Conservation (phyloP, 352 stramenopile genomes). For the Halophytophthora polymorphica region DNA sequence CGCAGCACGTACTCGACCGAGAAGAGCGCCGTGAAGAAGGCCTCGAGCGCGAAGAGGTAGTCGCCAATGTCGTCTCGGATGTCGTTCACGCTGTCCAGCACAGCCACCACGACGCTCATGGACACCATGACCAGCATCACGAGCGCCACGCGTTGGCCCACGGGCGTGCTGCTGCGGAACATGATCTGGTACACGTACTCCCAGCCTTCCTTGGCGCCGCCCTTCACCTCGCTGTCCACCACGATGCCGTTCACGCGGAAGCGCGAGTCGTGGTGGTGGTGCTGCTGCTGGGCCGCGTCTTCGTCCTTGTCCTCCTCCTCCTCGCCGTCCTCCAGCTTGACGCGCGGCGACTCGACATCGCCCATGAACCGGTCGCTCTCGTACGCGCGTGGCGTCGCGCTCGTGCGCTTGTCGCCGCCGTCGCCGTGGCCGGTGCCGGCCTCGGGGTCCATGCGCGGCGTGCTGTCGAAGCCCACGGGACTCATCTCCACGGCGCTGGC, state of each 20-base stretch:
- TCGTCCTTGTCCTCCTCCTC: conserved; percentile 5
- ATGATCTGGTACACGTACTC: conserved; percentile 67
- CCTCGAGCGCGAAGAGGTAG: conserved; percentile 66
- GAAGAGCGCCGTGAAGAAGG: conserved; percentile 85
- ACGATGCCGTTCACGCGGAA: conserved; percentile 79
- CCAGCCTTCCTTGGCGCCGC: conserved; percentile 46
- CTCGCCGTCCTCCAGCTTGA: conserved; percentile 20
- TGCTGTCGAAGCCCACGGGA: conserved; percentile 27
- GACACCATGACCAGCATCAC: conserved; percentile 71
- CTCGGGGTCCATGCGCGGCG: conserved; percentile 23
- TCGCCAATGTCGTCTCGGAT: conserved; percentile 71
- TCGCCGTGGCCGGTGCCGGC: conserved; percentile 27
- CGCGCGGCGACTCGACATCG: conserved; percentile 28
- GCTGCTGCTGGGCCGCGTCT: conserved; percentile 6
- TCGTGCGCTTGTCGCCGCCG: conserved; percentile 16
- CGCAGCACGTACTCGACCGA: conserved; percentile 78
- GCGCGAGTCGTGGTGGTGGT: conserved; percentile 35
- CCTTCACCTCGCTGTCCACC: conserved; percentile 65
- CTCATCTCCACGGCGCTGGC: conserved; percentile 46
- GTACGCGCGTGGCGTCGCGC: conserved; percentile 15
- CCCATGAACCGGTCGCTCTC: conserved; percentile 29
- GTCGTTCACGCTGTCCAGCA: conserved; percentile 66
- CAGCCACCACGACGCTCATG: conserved; percentile 64
- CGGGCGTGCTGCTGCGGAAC: conserved; percentile 58
- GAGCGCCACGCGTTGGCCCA: conserved; percentile 53